Evolutionary conservation across 192 early-diverging fungal species (phyloP), one percentile per base, ranked within the genome.

Genomic region (Linnemannia elongata): DNA sequence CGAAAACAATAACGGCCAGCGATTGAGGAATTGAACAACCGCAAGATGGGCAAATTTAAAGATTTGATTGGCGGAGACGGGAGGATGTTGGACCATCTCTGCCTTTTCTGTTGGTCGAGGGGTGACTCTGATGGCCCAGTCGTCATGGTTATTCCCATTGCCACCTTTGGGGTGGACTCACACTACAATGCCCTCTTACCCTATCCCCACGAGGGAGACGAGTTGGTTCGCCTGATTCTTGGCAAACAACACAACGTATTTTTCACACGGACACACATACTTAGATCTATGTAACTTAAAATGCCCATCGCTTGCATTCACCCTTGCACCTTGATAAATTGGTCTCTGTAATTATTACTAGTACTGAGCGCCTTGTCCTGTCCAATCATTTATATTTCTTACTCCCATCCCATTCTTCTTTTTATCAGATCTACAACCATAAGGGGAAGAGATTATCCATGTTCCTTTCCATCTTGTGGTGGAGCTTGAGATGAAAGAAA

Each of bases 181-280:
- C 17, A 33, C 33, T n/a, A 15, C 74, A 86, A 36, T 77, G 69
- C 22, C 83, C 77, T 57, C 69, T 77, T n/a, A 63, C 68, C 55
- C 63, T 45, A n/a, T 60, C 52, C 0, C 20, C 3, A 27, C 80
- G 54, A 57, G 66, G 7, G 78, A 86, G 54, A 86, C 9, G 70
- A 77, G 75, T 78, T n/a, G n/a, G n/a, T n/a, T n/a, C n/a, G n/a
- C n/a, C n/a, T n/a, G n/a, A n/a, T n/a, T n/a, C n/a, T n/a, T 80
- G 75, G 42, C 47, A 18, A 49, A 39, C 7, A 49, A 10, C n/a
- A 45, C 12, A 44, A 73, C 5, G 6, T 47, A 20, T 45, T 38
- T 27, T 52, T 52, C 24, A 33, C 41, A 8, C 66, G 20, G 66
- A 44, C 20, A 12, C 17, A 69, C 6, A 2, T 42, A 36, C 27